phyloP scores from a whole-genome alignment of 345 rosid species.

The Salix brachista region DNA sequence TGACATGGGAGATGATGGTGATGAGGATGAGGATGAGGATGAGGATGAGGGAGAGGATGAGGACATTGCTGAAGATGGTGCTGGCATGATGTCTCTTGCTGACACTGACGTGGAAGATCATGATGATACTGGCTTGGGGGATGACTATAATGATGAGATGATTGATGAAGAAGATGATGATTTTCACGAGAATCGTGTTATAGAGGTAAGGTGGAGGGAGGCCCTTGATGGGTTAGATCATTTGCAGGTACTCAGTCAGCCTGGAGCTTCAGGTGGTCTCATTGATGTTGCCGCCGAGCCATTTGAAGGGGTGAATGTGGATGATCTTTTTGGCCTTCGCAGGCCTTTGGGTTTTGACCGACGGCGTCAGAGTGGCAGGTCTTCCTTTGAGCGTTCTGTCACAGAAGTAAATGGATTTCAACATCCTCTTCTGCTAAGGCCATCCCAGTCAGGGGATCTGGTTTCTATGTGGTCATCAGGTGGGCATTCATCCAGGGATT shows the following conservation, averaged over 20 bases:
- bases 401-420: slow-evolving; percentile 80
- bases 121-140: slow-evolving; percentile 86
- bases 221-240: slow-evolving; percentile 93
- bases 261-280: slow-evolving; percentile 64
- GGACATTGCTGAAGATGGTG: slow-evolving; percentile 89
- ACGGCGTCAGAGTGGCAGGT: slow-evolving; percentile 69
- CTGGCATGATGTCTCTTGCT: slow-evolving; percentile 86
- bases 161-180: slow-evolving; percentile 95
- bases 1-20: slow-evolving; percentile 96
- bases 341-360: slow-evolving; percentile 88
- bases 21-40: slow-evolving; percentile 74
- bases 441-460: slow-evolving; percentile 65
- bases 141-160: slow-evolving; percentile 91
- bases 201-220: slow-evolving; percentile 96
- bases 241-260: slow-evolving; percentile 84
- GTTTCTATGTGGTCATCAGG: slow-evolving; percentile 61
- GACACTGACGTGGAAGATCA: slow-evolving; percentile 96
- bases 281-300: slow-evolving; percentile 92
- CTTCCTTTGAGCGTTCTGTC: slow-evolving; percentile 68
- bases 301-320: slow-evolving; percentile 92
- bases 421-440: slow-evolving; percentile 85
- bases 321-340: slow-evolving; percentile 85
- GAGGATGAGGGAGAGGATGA: slow-evolving; percentile 93
- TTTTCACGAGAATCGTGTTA: slow-evolving; percentile 80
- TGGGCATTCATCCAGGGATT: slow-evolving; percentile 66